phyloP scores from a whole-genome alignment of 2,329 filamentous ascomycete species.

The Grosmannia penicillata region DNA sequence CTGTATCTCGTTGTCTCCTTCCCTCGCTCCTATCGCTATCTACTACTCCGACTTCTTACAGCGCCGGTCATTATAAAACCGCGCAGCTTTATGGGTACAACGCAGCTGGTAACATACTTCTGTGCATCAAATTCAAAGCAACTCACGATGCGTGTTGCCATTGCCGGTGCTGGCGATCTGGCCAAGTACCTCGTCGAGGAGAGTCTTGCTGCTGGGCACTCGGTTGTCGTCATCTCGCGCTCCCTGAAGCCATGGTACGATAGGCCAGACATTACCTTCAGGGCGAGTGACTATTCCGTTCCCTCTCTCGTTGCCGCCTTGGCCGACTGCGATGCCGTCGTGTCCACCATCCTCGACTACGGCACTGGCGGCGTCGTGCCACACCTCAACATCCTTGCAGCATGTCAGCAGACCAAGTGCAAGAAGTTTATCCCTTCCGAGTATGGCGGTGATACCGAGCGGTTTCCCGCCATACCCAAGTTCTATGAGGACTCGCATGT shows the following conservation, averaged over 20 bases:
- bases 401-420: slow-evolving; percentile 2
- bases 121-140: too few species aligned
- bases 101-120: too few species aligned
- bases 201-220: slow-evolving; percentile 1
- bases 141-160: slow-evolving; percentile 1
- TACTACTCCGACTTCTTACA: too few species aligned
- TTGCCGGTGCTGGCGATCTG: slow-evolving; percentile 5
- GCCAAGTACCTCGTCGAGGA: slow-evolving; percentile 7
- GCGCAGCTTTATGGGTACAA: too few species aligned
- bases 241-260: slow-evolving; percentile 2
- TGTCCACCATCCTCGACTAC: slow-evolving; percentile 2
- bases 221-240: slow-evolving; percentile 3
- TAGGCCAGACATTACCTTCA: background rate
- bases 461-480: background rate
- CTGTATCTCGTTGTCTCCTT: too few species aligned
- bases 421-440: slow-evolving; percentile 2
- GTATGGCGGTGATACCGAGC: slow-evolving; percentile 2
- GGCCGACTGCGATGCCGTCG: slow-evolving; percentile 4
- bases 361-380: background rate
- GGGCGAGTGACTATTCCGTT: slow-evolving; percentile 3
- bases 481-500: background rate
- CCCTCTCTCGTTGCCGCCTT: background rate
- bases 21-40: too few species aligned
- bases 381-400: slow-evolving; percentile 3
- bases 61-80: too few species aligned